These are phyloP conservation scores for Leucosporidium scottii DNA, from an alignment of 768 basidiomycete genomes.

Conservation along the genomic window DNA sequence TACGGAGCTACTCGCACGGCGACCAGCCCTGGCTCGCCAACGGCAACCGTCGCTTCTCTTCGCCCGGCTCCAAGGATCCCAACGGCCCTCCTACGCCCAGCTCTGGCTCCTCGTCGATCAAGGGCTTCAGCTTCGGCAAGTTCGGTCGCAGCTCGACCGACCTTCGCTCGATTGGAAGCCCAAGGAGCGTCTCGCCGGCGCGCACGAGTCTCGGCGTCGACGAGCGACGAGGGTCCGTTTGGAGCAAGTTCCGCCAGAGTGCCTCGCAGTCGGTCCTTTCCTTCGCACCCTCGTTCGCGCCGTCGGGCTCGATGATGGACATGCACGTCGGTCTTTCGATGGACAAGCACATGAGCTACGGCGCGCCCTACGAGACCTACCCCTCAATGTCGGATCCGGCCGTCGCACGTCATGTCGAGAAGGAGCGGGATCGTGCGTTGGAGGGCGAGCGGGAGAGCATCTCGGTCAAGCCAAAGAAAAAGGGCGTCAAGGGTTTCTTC, in stretches of 20 bases:
- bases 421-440: not conserved
- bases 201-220: constrained; percentile 19
- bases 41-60: constrained; percentile 17
- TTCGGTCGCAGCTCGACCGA: constrained; percentile 31
- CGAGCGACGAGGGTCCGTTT: constrained; percentile 11
- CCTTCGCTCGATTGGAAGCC: constrained; percentile 17
- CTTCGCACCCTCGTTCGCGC: constrained; percentile 33
- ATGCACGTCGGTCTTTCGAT: constrained; percentile 37
- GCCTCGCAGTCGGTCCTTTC: constrained; percentile 27
- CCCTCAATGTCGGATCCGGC: constrained; percentile 22
- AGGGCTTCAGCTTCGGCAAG: constrained; percentile 11
- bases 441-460: constrained; percentile 5
- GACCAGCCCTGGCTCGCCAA: constrained; percentile 33
- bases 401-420: constrained; percentile 19
- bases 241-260: constrained; percentile 28
- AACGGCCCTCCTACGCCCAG: constrained; percentile 9
- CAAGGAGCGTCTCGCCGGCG: constrained; percentile 28
- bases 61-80: constrained; percentile 8
- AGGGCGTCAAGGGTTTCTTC: constrained; percentile 38
- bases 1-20: constrained; percentile 24
- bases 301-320: constrained; percentile 36
- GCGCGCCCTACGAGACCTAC: constrained; percentile 17
- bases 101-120: not conserved
- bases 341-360: constrained; percentile 27
- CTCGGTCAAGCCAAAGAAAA: constrained; percentile 35